Percentiles rank a stretch among this genome's conserved stretches.
phyloP scores from a whole-genome alignment of 2,329 filamentous ascomycete genomes.

The Colletotrichum caudatum region DNA sequence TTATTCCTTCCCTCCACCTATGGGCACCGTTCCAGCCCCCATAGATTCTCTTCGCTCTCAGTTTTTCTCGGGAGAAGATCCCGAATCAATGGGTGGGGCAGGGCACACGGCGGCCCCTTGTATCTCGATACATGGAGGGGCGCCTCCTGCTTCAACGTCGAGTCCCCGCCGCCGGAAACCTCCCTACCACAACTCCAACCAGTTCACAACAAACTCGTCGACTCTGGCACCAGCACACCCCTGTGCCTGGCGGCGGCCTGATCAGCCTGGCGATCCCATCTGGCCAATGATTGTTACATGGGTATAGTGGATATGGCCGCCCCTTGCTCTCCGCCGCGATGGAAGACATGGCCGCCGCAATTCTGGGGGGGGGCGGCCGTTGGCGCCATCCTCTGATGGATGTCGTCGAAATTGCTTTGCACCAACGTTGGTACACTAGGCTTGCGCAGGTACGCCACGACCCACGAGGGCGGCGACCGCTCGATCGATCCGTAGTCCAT shows the following conservation, averaged over 20 bases:
- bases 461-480: constrained; percentile 7
- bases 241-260: constrained; percentile 9
- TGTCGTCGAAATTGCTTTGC: constrained; percentile 35
- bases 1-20: constrained; percentile 32
- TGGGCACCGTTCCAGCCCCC: constrained; percentile 37
- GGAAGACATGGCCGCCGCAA: constrained; percentile 11
- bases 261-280: constrained; percentile 10
- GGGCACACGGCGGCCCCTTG: constrained; percentile 17
- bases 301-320: constrained; percentile 11
- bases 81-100: constrained; percentile 8
- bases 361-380: constrained; percentile 19
- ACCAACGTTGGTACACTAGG: not conserved
- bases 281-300: constrained; percentile 36
- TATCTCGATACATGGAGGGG: constrained; percentile 11
- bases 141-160: constrained; percentile 38
- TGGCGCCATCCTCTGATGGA: constrained; percentile 36
- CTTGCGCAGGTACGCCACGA: constrained; percentile 23
- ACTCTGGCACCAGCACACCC: not conserved
- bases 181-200: not conserved
- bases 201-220: not conserved
- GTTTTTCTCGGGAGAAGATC: constrained; percentile 21
- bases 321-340: constrained; percentile 24
- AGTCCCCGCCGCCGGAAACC: not conserved
- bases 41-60: constrained; percentile 21
- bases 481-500: constrained; percentile 4